phyloP scores from a whole-genome alignment of 768 basidiomycete species.

The Termitomyces heimii region DNA sequence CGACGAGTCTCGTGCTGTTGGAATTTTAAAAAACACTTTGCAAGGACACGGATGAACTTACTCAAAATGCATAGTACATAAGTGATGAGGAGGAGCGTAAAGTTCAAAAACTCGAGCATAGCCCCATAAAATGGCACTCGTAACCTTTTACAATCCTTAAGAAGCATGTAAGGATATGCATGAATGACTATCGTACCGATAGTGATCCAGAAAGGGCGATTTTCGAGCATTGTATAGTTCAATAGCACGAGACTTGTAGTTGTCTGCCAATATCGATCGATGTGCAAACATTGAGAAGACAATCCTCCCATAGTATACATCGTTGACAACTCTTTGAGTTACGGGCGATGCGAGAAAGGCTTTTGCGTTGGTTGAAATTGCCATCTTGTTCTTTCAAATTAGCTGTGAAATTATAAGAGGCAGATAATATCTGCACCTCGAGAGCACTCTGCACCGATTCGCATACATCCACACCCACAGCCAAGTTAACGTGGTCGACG shows the following conservation, averaged over 20 bases:
- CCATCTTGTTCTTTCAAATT: conserved; percentile 49
- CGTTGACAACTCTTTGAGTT: conserved; percentile 81
- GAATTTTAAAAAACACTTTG: not conserved
- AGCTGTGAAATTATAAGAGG: not conserved
- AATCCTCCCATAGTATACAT: conserved; percentile 80
- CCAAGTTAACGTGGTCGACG: conserved; percentile 58
- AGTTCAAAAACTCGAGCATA: conserved; percentile 75
- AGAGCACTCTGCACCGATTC: conserved; percentile 75
- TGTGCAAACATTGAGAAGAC: conserved; percentile 56
- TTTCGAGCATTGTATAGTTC: conserved; percentile 63
- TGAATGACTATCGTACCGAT: conserved; percentile 39
- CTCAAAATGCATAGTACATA: conserved; percentile 75
- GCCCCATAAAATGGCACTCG: conserved; percentile 79
- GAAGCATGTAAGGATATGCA: not conserved
- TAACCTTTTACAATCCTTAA: conserved; percentile 37
- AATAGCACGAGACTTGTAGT: conserved; percentile 77
- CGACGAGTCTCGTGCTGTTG: conserved; percentile 49
- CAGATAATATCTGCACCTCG: conserved; percentile 52
- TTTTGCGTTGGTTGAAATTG: conserved; percentile 82
- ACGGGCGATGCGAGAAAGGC: conserved; percentile 78
- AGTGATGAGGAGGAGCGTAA: conserved; percentile 56
- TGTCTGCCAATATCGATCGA: conserved; percentile 82
- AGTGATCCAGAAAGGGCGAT: conserved; percentile 79
- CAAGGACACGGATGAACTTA: conserved; percentile 28
- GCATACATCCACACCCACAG: conserved; percentile 51